Base-by-base conservation (phyloP, 805 yeast genomes). In the Monosporozyma servazzii region DNA sequence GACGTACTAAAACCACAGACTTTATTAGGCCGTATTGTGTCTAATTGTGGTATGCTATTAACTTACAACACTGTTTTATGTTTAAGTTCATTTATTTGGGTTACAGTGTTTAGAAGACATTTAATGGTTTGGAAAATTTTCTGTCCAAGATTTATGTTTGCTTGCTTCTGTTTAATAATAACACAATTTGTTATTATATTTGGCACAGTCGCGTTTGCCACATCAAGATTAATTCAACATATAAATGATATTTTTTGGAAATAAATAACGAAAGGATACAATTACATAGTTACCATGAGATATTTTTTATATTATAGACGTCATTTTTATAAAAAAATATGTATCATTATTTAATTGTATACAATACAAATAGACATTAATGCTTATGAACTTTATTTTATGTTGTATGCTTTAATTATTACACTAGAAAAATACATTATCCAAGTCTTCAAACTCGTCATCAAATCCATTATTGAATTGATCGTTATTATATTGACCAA, bases 41-140 rank as follows among this genome's bases (percentile, higher is more conserved):
- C 87, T 30, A 84, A 81, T 68, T 76, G 82, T 50, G 84, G 90
- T 3, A 77, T 86, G 7, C 68, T 86, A 42, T 59, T 86, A 27
- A 77, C 85, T 3, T 85, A 88, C 62, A 88, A 87, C 57, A 77
- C 88, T 2, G 72, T 83, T 31, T 69, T 86, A 15, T 80, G 93
- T 33, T 69, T 86, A 51, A 78, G 86, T 49, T 81, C 95, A 17
- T 80, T 89, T 65, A 72, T 86, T 10, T 88, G 89, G 75, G 89
- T 96, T 0, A 82, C 88, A 11, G 79, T 83, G 58, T 87, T 91
- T 67, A 79, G 96, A 63, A 77, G 98, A 56, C 99, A 93, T 70
- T 74, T 91, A 57, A 91, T 93, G 99, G 96, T 95, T 29, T 93
- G 99, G 99, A 93, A 93, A 71, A 86, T 93, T 36, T 93, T 93